These are phyloP conservation scores for Umbelopsis vinacea DNA, from an alignment of 192 early-diverging fungal species.

Conservation along the genomic window DNA sequence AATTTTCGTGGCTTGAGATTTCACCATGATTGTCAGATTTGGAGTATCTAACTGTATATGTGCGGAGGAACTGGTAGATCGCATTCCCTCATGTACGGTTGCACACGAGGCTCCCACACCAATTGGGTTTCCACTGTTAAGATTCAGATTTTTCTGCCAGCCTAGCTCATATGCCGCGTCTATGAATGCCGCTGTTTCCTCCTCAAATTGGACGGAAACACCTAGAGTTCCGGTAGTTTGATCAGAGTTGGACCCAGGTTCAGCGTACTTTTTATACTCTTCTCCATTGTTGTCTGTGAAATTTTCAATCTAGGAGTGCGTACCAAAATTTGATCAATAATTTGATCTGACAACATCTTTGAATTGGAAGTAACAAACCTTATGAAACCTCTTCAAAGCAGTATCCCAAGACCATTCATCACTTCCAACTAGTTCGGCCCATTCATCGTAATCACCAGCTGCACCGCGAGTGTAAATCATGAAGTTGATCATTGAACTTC, in stretches of 20 bases:
- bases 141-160: neutral
- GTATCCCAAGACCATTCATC: conserved; percentile 41
- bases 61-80: neutral
- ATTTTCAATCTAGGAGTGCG: neutral
- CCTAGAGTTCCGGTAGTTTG: neutral
- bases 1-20: neutral
- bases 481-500: conserved; percentile 38
- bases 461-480: conserved; percentile 43
- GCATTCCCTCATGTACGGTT: neutral
- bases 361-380: neutral
- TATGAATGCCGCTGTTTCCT: neutral
- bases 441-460: conserved; percentile 38
- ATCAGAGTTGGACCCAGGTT: neutral
- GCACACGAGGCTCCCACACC: neutral
- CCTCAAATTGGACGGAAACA: neutral
- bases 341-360: too few species aligned
- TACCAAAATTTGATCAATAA: neutral
- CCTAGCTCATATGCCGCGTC: neutral
- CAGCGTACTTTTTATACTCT: neutral
- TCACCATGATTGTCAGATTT: neutral
- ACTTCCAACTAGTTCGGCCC: conserved; percentile 29
- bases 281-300: neutral
- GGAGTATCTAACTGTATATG: neutral
- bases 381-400: conserved; percentile 34
- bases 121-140: neutral